phyloP scores from a whole-genome alignment of 164 flowering plant species.

The Malania oleifera region DNA sequence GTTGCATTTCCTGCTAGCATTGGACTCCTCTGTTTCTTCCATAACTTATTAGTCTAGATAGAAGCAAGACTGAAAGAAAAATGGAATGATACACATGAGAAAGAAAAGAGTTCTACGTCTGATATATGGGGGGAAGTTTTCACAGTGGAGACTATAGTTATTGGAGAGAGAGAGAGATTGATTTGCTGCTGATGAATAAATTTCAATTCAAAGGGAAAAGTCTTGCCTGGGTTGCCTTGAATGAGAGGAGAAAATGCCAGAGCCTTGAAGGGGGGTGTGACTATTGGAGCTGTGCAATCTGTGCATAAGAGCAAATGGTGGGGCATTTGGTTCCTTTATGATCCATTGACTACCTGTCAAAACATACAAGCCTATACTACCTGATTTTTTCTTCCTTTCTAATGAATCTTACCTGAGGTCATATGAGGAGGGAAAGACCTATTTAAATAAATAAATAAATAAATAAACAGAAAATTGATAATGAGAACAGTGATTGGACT shows the following conservation, averaged over 20 bases:
- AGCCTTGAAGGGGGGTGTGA: background rate
- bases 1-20: conserved; percentile 45
- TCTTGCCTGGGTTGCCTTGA: conserved; percentile 10
- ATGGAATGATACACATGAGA: conserved; percentile 11
- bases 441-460: too few relatives aligned
- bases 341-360: conserved; percentile 18
- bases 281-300: conserved; percentile 9
- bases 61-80: conserved; percentile 3
- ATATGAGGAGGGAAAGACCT: conserved; percentile 4
- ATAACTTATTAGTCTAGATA: conserved; percentile 26
- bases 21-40: conserved; percentile 54
- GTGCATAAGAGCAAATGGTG: background rate
- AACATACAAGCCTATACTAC: conserved; percentile 4
- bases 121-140: background rate
- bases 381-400: conserved; percentile 1
- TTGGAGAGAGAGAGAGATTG: conserved; percentile 10
- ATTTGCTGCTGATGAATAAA: conserved; percentile 5
- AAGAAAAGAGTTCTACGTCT: conserved; percentile 1
- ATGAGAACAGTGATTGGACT: background rate
- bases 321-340: conserved; percentile 1
- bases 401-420: conserved; percentile 12
- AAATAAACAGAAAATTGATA: too few relatives aligned
- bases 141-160: conserved; percentile 25
- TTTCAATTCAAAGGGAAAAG: conserved; percentile 1
- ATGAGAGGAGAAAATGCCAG: conserved; percentile 4